Conservation (phyloP, 768 basidiomycete species). For the Phylloporus sp. region DNA sequence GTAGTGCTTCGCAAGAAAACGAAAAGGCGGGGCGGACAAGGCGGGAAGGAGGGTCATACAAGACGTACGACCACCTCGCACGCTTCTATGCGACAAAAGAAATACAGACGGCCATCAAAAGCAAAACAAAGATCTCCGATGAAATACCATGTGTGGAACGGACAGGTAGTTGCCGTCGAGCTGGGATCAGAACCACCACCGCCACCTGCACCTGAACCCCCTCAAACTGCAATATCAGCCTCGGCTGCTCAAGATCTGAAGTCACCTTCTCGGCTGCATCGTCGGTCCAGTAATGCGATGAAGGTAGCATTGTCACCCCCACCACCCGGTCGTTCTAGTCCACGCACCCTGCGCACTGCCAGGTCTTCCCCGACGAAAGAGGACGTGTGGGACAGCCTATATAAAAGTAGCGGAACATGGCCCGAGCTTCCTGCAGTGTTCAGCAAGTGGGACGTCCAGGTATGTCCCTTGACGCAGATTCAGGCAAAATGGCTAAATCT, state of each 20-base stretch:
- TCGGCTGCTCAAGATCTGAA: background rate
- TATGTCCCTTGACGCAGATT: background rate
- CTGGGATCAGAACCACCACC: background rate
- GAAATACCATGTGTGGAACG: slow-evolving; percentile 14
- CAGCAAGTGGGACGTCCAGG: slow-evolving; percentile 23
- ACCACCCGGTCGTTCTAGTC: background rate
- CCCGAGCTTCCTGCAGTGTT: slow-evolving; percentile 10
- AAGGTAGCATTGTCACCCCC: slow-evolving; percentile 2
- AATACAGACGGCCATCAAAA: background rate
- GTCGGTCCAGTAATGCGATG: background rate
- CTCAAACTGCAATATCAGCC: background rate
- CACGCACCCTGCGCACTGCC: background rate
- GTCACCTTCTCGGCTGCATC: background rate
- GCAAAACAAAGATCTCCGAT: background rate
- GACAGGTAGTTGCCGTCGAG: slow-evolving; percentile 10
- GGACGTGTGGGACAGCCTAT: background rate
- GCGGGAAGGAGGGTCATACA: background rate
- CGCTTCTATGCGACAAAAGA: background rate
- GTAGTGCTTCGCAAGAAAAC: background rate
- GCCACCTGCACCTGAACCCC: background rate
- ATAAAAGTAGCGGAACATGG: slow-evolving; percentile 5
- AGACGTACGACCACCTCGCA: background rate
- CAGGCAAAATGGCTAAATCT: background rate
- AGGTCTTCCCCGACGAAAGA: slow-evolving; percentile 2
- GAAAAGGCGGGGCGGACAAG: background rate